These are phyloP conservation scores for Lomentospora prolificans DNA, from an alignment of 2,329 filamentous ascomycete genomes.

Conservation along the genomic window DNA sequence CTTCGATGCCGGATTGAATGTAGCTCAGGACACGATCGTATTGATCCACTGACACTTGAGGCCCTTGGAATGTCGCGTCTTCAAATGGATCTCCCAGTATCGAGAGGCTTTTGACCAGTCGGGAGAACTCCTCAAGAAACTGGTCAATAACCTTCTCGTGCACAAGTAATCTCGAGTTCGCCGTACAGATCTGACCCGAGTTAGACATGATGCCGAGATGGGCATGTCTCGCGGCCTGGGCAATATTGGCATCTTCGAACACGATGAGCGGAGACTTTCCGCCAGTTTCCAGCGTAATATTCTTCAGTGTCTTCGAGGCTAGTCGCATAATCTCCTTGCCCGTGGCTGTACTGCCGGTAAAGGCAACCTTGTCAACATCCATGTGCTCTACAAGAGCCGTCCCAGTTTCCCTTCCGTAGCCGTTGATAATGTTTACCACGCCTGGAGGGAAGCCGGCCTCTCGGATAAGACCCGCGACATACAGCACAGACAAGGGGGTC, in stretches of 20 bases:
- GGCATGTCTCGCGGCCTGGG: slow-evolving; percentile 49
- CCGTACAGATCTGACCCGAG: slow-evolving; percentile 50
- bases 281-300: slow-evolving; percentile 49
- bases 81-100: slow-evolving; percentile 56
- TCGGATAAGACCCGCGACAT: slow-evolving; percentile 53
- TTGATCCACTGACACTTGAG: slow-evolving; percentile 55
- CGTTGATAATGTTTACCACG: slow-evolving; percentile 63
- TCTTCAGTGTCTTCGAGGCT: slow-evolving; percentile 50
- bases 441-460: slow-evolving; percentile 65
- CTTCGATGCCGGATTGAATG: slow-evolving; percentile 52
- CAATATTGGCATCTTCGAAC: slow-evolving; percentile 50
- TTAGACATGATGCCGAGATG: slow-evolving; percentile 39
- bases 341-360: slow-evolving; percentile 60
- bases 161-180: slow-evolving; percentile 49
- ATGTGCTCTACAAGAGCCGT: slow-evolving; percentile 53
- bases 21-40: slow-evolving; percentile 56
- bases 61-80: slow-evolving; percentile 55
- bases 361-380: slow-evolving; percentile 61
- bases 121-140: slow-evolving; percentile 53
- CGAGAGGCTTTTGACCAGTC: slow-evolving; percentile 41
- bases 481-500: slow-evolving; percentile 49
- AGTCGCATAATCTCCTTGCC: slow-evolving; percentile 62
- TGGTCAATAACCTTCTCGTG: slow-evolving; percentile 47
- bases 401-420: slow-evolving; percentile 53
- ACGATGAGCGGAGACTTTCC: slow-evolving; percentile 51